These are phyloP conservation scores for Tarenaya hassleriana DNA, from an alignment of 345 rosid species.

Conservation along the genomic window DNA sequence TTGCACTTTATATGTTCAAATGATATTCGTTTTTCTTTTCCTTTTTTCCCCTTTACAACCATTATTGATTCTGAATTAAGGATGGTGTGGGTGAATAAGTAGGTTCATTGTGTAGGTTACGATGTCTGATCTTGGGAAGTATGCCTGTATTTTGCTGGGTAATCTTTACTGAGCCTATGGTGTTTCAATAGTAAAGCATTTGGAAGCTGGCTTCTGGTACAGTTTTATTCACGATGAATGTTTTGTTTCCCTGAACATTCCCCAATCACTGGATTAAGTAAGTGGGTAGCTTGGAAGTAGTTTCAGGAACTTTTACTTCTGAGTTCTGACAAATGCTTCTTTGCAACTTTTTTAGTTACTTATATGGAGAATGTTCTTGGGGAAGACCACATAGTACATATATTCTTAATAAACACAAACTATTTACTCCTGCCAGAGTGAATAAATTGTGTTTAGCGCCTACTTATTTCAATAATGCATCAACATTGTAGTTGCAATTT, in stretches of 20 bases:
- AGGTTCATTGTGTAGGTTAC: neutral
- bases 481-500: constrained; percentile 15
- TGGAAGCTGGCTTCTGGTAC: constrained; percentile 3
- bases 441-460: too few relatives aligned
- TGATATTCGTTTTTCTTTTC: neutral
- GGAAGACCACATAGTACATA: constrained; percentile 8
- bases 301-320: constrained; percentile 13
- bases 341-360: neutral
- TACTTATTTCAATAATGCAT: constrained; percentile 5
- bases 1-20: neutral
- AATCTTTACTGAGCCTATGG: neutral
- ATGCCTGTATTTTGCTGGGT: constrained; percentile 8
- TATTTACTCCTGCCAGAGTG: neutral
- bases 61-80: neutral
- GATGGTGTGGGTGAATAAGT: neutral
- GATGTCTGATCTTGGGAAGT: constrained; percentile 8
- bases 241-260: constrained; percentile 5
- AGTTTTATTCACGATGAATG: constrained; percentile 11
- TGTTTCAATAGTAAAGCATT: constrained; percentile 4
- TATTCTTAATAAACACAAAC: neutral
- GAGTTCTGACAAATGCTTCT: constrained; percentile 7
- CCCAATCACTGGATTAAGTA: constrained; percentile 3
- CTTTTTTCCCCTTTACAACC: constrained; percentile 8
- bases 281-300: constrained; percentile 11
- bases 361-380: constrained; percentile 9